phyloP scores from a whole-genome alignment of 2,329 filamentous ascomycete genomes.

The Colletotrichum chrysophilum region DNA sequence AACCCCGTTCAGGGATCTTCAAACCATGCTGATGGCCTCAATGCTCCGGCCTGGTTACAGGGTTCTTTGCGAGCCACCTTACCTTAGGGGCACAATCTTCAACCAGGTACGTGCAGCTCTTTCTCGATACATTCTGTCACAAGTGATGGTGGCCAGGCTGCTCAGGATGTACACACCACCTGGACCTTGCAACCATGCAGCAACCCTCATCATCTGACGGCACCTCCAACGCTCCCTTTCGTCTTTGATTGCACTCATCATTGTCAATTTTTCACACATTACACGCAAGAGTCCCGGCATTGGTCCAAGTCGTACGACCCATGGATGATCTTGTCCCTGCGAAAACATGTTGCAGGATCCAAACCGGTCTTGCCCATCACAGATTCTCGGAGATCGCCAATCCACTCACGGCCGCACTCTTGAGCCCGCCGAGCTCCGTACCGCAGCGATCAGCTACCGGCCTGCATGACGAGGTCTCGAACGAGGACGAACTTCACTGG shows the following conservation, averaged over 20 bases:
- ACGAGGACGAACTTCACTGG: not conserved
- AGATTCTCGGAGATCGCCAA: constrained; percentile 13
- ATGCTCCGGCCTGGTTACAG: not conserved
- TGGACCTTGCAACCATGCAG: not conserved
- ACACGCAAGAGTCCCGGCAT: not conserved
- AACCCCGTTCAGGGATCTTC: not conserved
- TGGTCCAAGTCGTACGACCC: constrained; percentile 3
- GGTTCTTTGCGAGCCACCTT: not conserved
- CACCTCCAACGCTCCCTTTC: not conserved
- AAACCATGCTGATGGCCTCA: not conserved
- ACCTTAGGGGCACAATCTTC: constrained; percentile 12
- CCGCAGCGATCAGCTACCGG: constrained; percentile 16
- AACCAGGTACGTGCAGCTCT: constrained; percentile 11
- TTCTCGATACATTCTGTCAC: constrained; percentile 10
- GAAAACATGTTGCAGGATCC: constrained; percentile 1
- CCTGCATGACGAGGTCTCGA: not conserved
- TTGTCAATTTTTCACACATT: not conserved
- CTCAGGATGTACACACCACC: constrained; percentile 13
- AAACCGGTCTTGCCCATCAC: constrained; percentile 1
- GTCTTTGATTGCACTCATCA: not conserved
- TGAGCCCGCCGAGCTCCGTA: constrained; percentile 6
- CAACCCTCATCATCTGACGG: constrained; percentile 18
- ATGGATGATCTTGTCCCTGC: constrained; percentile 14
- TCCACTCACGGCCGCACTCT: not conserved
- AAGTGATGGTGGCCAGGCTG: constrained; percentile 9